Conservation (phyloP, 2,329 filamentous ascomycete genomes). For the Sclerotinia nivalis region DNA sequence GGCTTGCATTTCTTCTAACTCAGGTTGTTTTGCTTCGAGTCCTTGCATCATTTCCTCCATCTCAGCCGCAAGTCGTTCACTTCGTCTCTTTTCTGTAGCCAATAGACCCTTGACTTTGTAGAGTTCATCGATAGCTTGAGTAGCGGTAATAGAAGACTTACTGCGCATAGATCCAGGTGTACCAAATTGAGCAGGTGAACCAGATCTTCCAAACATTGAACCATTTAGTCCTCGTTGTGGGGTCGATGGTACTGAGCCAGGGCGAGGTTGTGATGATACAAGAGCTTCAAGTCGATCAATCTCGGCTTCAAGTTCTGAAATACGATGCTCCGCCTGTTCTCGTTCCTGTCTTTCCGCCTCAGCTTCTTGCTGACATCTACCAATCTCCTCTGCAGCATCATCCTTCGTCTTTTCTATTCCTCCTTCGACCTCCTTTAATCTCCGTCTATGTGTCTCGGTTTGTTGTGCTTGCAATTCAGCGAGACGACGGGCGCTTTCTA, state of each 20-base stretch:
- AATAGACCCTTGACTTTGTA: slow-evolving; percentile 72
- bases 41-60: slow-evolving; percentile 85
- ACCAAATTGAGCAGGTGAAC: slow-evolving; percentile 56
- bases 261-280: slow-evolving; percentile 43
- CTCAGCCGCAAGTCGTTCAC: slow-evolving; percentile 71
- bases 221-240: slow-evolving; percentile 56
- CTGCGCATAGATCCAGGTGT: slow-evolving; percentile 59
- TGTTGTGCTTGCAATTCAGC: slow-evolving; percentile 80
- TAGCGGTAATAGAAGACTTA: slow-evolving; percentile 58
- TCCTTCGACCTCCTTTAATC: slow-evolving; percentile 68
- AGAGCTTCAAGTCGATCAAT: slow-evolving; percentile 62
- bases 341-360: slow-evolving; percentile 60
- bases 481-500: slow-evolving; percentile 77
- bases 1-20: slow-evolving; percentile 79
- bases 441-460: slow-evolving; percentile 68
- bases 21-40: slow-evolving; percentile 81
- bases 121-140: slow-evolving; percentile 64
- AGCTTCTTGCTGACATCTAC: slow-evolving; percentile 52
- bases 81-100: slow-evolving; percentile 71
- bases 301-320: slow-evolving; percentile 64
- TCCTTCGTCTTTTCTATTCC: slow-evolving; percentile 60
- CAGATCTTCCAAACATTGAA: slow-evolving; percentile 52
- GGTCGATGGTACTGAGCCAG: slow-evolving; percentile 58
- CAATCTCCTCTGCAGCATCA: slow-evolving; percentile 60
- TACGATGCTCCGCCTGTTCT: slow-evolving; percentile 60